A percentile compares a stretch with the other conserved stretches of the same genome.
Evolutionary conservation across 768 basidiomycete genomes (phyloP).

Genomic region (Termitomyces sp.): DNA sequence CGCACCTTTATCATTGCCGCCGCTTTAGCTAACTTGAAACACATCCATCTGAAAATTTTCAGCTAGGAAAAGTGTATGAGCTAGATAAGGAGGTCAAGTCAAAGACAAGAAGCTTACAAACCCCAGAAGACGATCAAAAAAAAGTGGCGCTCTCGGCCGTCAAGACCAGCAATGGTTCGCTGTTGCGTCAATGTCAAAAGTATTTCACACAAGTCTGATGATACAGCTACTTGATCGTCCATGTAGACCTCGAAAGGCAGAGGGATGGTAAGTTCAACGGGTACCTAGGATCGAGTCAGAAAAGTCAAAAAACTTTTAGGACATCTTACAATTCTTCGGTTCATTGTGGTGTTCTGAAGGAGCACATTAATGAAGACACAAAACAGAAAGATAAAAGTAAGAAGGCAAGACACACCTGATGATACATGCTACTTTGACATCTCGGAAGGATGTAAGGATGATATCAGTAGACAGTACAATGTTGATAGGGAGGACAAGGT

Average conservation of each 20-base stretch:
- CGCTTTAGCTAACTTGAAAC: not conserved
- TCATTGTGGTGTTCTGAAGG: not conserved
- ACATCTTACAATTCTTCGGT: not conserved
- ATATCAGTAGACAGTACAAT: not conserved
- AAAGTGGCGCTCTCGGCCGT: too few species aligned
- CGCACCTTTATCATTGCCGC: not conserved
- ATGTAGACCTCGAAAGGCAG: too few species aligned
- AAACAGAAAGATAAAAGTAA: not conserved
- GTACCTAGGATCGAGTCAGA: not conserved
- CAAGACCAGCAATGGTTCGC: too few species aligned
- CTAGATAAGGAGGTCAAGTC: not conserved
- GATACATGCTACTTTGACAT: not conserved
- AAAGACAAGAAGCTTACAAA: not conserved
- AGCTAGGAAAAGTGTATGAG: not conserved
- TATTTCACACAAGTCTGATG: not conserved
- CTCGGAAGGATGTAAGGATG: constrained; percentile 4
- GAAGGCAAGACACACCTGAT: not conserved
- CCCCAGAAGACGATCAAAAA: not conserved
- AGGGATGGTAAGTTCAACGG: not conserved
- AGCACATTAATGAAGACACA: not conserved
- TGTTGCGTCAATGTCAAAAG: not conserved
- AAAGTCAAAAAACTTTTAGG: too few species aligned
- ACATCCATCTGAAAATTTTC: not conserved
- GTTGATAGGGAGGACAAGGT: constrained; percentile 5
- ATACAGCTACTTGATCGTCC: too few species aligned